Base-by-base conservation (phyloP, 1,139 yeast genomes). In the Candida dubliniensis region DNA sequence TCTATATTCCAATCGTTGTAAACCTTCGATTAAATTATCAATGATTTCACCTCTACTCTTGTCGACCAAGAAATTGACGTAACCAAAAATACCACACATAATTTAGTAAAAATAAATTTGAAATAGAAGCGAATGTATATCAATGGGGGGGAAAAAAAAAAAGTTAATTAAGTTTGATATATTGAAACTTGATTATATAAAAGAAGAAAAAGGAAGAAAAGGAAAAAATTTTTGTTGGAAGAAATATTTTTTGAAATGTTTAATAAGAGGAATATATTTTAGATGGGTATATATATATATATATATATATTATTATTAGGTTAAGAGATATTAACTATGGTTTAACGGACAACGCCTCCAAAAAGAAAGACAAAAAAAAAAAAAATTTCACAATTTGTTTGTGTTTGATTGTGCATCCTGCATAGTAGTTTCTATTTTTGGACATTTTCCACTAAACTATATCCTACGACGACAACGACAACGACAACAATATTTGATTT, bases 31-130 rank as follows among this genome's bases (percentile, higher is more conserved):
- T 55, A 93, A 79, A 49, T 88, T 88, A 64, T 86, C 90, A 52
- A 93, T 76, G 66, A 95, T 90, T 60, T 91, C 96, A 40, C 96
- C 97, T 69, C 98, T 79, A 44, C 91, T 76, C 65, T 84, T 87
- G 57, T 91, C 96, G 51, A 89, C 96, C 63, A 93, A 79, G 69
- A 87, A 95, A 77, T 95, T 95, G 59, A 95, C 90, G 73, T 95
- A 95, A 55, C 99, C 99, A 69, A 95, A 95, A 66, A 95, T 95
- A 66, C 99, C 99, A 81, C 99, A 13, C 25, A 18, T 8, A n/a
- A 10, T 40, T 41, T 41, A 41, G 43, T 41, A 41, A 27, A 12
- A 15, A 24, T n/a, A n/a, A 25, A 2, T 24, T 27, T n/a, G n/a
- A 31, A 31, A 31, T 3, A 31, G 5, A 18, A 18, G 23, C 23